These are phyloP conservation scores for Lentinula guzmanii DNA, from an alignment of 768 basidiomycete genomes.

Conservation along the genomic window DNA sequence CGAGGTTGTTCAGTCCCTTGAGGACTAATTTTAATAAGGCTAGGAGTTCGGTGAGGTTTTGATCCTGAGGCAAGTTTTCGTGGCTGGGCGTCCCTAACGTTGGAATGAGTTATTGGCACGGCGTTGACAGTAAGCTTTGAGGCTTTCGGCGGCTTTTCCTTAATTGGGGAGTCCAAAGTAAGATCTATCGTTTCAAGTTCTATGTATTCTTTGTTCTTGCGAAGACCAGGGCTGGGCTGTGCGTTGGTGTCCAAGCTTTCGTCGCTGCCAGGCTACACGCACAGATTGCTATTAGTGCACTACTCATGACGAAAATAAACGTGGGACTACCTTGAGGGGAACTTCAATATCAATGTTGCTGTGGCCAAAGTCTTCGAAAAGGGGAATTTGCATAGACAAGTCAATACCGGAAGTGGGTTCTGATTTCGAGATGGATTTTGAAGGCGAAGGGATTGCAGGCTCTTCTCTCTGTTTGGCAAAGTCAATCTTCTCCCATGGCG, in stretches of 20 bases:
- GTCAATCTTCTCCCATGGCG: slow-evolving; percentile 22
- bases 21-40: background rate
- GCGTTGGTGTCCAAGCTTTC: background rate
- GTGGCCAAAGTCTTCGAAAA: background rate
- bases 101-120: background rate
- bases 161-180: background rate
- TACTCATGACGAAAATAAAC: background rate
- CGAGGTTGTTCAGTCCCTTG: background rate
- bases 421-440: slow-evolving; percentile 10
- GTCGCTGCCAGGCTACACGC: background rate
- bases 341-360: background rate
- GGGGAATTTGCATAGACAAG: slow-evolving; percentile 9
- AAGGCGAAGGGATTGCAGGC: background rate
- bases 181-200: background rate
- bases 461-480: slow-evolving; percentile 9
- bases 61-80: background rate
- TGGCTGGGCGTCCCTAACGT: background rate
- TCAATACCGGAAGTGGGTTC: background rate
- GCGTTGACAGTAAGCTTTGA: background rate
- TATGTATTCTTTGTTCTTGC: background rate
- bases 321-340: background rate
- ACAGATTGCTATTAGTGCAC: background rate
- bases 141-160: background rate
- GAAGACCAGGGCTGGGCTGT: background rate
- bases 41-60: background rate